Evolutionary conservation across 2,329 filamentous ascomycete species (phyloP), one percentile per base, ranked within the genome.

Genomic region (Achaetomium macrosporum): DNA sequence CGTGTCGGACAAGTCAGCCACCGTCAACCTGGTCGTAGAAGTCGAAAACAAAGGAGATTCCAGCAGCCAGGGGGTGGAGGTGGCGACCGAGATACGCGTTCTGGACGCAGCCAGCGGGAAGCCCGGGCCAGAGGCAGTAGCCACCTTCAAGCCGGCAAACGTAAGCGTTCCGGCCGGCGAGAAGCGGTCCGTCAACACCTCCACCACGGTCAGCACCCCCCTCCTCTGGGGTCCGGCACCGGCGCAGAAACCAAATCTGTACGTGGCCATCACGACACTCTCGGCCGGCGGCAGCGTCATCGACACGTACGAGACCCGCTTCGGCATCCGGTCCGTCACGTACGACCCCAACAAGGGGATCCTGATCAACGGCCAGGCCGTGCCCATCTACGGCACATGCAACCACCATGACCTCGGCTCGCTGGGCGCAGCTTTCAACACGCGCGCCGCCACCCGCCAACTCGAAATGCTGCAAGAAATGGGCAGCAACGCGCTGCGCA

Each of bases 391-490:
- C 41, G 77, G 77, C 11, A 69, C 71, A 0, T 75, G 73, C 64
- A 68, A 79, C 47, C 77, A 80, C 59, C 75, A 78, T 56, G 76
- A 79, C 55, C 68, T 75, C 1, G 77, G 77, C 2, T 68, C 75
- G 0, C 56, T 80, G 0, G 77, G 76, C 1, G 63, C 73, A 0
- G 77, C 77, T 13, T 79, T 77, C 66, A 76, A 79, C 61, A 37
- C 65, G 31, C 69, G 74, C 2, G 77, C 76, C 0, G 70, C 72
- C 0, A 65, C 76, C 60, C 69, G 77, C 1, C 74, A 80, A 60
- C 66, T 79, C 3, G 64, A 76, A 55, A 69, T 74, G n/a, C 65
- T 80, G 1, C 69, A 67, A 16, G 74, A 77, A 9, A 69, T 79
- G 66, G 77, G 77, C 10, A 62, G 59, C 56, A 80, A 79, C 54